Evolutionary conservation across 495 filamentous ascomycete genomes (phyloP).

Genomic region (Aspergillus asperescens): DNA sequence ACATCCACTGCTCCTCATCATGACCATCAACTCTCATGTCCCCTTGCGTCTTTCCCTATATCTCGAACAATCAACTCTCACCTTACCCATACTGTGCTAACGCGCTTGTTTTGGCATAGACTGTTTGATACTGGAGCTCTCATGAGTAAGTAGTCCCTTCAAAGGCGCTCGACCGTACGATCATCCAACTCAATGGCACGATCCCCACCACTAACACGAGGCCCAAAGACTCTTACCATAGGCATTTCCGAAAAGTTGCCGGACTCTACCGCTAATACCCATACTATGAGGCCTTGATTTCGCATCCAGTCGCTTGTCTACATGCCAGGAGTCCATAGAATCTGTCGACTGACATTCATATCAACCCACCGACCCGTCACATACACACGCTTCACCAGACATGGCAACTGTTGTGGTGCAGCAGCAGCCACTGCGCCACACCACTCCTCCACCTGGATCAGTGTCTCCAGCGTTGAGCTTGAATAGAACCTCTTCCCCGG

Average conservation of each 20-base stretch:
- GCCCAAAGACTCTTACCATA: not conserved
- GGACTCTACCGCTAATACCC: not conserved
- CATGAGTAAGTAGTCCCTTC: not conserved
- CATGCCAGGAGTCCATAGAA: not conserved
- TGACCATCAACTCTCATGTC: not conserved
- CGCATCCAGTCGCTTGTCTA: not conserved
- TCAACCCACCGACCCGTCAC: not conserved
- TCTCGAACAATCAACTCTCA: not conserved
- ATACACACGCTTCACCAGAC: constrained; percentile 7
- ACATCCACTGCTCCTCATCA: not conserved
- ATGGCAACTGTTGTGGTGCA: constrained; percentile 53
- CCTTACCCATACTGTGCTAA: not conserved
- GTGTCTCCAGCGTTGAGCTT: constrained; percentile 37
- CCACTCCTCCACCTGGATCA: constrained; percentile 41
- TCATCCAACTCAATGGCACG: not conserved
- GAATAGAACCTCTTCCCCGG: constrained; percentile 47
- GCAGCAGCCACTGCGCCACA: constrained; percentile 42
- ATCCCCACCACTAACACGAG: not conserved
- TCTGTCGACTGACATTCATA: not conserved
- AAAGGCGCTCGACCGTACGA: constrained; percentile 3
- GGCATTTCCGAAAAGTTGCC: not conserved
- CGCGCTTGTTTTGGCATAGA: not conserved
- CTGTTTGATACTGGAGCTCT: not conserved
- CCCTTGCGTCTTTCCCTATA: not conserved
- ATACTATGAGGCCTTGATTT: not conserved